Evolutionary conservation across 805 yeast species (phyloP), one percentile per base, ranked within the genome.

Genomic region (Blastobotrys robertii): DNA sequence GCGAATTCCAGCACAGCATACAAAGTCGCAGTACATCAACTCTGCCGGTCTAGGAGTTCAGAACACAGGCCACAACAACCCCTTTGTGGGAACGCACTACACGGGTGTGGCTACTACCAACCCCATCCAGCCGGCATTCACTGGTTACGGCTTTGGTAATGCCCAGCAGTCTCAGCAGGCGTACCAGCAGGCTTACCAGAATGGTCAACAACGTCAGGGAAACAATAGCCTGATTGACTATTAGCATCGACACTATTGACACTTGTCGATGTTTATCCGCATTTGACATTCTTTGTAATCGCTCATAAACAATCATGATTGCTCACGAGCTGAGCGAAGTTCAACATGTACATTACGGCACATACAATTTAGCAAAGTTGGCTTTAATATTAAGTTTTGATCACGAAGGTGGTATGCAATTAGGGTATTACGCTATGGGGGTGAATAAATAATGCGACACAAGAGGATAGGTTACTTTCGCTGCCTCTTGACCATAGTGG

Each of bases 141-240:
- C 97, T 1, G 97, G 97, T 2, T 87, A 78, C 58, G 97, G 97
- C 1, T 88, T 88, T 63, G 97, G 97, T 39, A 88, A 87, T 53
- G 85, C 79, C 49, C 64, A 62, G 28, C 62, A 57, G 19, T 52
- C 55, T 14, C 50, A 42, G 31, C 56, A 50, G 39, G 47, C 44
- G 35, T 39, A 41, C 25, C 47, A 44, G 30, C 50, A 46, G 41
- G 48, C 48, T 39, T 50, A 40, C 30, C 43, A 48, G 28, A 41
- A 38, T 13, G 42, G 37, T 29, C 47, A 37, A 34, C 41, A 40
- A 14, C 33, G 44, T 32, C 37, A 33, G 10, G 41, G 41, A 30
- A 8, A 28, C 41, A 50, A 55, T 41, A 58, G 51, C 40, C 50
- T 60, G 44, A 59, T 60, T 40, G 64, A 60, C 39, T 35, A 60